phyloP scores from a whole-genome alignment of 352 stramenopile genomes.

The Phytophthora lateralis region DNA sequence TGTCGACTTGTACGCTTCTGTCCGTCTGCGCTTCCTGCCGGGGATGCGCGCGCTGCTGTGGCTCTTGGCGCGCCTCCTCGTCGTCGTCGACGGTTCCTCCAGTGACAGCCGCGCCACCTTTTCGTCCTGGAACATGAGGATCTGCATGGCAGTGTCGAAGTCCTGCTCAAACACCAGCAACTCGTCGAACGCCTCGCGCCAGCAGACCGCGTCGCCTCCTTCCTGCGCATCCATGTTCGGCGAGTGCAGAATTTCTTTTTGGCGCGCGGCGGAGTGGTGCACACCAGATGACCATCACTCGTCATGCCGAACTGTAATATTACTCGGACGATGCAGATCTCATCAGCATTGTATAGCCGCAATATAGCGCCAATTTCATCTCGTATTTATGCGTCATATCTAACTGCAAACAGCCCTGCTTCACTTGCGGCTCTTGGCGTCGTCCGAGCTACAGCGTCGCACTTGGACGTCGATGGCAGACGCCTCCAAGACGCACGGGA shows the following conservation, averaged over 20 bases:
- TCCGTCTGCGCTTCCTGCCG: conserved; percentile 18
- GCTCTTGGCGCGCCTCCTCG: conserved; percentile 9
- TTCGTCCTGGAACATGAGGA: conserved; percentile 59
- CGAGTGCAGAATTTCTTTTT: conserved; percentile 18
- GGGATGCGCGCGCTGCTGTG: conserved; percentile 12
- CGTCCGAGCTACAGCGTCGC: conserved; percentile 19
- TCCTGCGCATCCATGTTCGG: conserved; percentile 11
- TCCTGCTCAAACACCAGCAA: conserved; percentile 68
- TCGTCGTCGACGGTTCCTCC: conserved; percentile 31
- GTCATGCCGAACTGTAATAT: conserved; percentile 3
- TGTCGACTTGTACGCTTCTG: neutral
- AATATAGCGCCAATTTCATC: too few species aligned
- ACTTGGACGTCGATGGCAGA: conserved; percentile 52
- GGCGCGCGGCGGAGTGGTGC: conserved; percentile 11
- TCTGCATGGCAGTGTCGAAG: conserved; percentile 73
- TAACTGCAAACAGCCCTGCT: neutral
- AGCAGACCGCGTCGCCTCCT: neutral
- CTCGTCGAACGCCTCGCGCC: conserved; percentile 25
- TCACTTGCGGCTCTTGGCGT: conserved; percentile 36
- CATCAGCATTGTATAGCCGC: too few species aligned
- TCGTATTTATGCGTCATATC: too few species aligned
- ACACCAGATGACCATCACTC: conserved; percentile 31
- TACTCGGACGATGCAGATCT: neutral
- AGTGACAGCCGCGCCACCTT: conserved; percentile 47
- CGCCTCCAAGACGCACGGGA: conserved; percentile 43